Percentiles rank a stretch among this genome's conserved stretches.
These are phyloP conservation scores for Trebouxia sp. DNA, from an alignment of 139 green algal genomes.

Conservation along the genomic window DNA sequence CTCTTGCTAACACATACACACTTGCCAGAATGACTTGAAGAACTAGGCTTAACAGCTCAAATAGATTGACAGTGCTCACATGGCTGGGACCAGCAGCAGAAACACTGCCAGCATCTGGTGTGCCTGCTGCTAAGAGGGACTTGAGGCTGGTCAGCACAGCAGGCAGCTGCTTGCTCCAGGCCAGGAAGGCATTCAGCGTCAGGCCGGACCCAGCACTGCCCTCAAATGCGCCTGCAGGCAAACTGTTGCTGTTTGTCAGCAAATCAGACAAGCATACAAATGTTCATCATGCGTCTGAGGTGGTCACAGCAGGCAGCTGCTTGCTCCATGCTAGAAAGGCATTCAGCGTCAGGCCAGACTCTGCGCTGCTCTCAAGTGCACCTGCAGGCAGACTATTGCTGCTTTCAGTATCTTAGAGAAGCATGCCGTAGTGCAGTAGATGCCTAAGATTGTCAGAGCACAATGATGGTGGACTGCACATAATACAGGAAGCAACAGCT, in stretches of 20 bases:
- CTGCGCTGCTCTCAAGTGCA: background rate
- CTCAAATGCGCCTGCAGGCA: background rate
- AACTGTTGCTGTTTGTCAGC: background rate
- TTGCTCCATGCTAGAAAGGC: slow-evolving; percentile 22
- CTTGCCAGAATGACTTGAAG: too few relatives aligned
- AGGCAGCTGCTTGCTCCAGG: slow-evolving; percentile 25
- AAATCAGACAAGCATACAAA: background rate
- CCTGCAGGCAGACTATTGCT: background rate
- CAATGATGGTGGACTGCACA: too few relatives aligned
- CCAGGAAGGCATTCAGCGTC: background rate
- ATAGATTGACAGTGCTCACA: background rate
- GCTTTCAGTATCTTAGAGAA: background rate
- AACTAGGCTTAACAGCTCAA: background rate
- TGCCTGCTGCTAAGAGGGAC: slow-evolving; percentile 16
- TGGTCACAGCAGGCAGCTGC: slow-evolving; percentile 9
- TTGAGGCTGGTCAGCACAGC: slow-evolving; percentile 9
- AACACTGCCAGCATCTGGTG: background rate
- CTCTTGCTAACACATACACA: too few relatives aligned
- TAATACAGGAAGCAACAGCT: too few relatives aligned
- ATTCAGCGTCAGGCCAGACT: background rate
- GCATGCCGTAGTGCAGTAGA: too few relatives aligned
- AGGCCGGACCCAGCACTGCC: background rate
- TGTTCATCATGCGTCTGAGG: too few relatives aligned
- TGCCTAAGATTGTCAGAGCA: background rate
- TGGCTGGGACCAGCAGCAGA: background rate